Base-by-base conservation (phyloP, 441 rosid species). In the Isatis lusitanica region DNA sequence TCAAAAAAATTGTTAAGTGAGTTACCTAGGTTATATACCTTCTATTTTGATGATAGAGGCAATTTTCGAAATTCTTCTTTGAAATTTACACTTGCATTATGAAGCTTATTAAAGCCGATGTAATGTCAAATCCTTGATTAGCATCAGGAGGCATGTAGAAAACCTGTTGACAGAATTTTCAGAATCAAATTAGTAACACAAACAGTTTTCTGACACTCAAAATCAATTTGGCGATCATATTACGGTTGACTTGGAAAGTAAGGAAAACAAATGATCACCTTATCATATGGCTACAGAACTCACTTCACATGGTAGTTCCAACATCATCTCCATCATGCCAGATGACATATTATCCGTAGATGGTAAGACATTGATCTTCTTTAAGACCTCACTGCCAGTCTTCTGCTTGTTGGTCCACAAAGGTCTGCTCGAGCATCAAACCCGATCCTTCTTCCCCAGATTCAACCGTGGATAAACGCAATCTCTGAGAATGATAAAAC, bases 141-240 rank as follows among this genome's bases (percentile, higher is more conserved):
- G 98, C 99, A 90, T 93, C 97, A 4, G 99, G 97, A 53, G 97
- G 96, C 87, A 80, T 90, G 98, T 64, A 95, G 80, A 77, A 93
- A 95, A 9, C 99, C 98, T 93, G 76, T 62, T 53, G 56, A 63
- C n/a, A 63, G 67, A 18, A 79, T 17, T 35, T 60, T 68, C 15
- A 72, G 62, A 47, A 66, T 75, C 35, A 48, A 46, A 68, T 71
- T 55, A 71, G 78, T 68, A 11, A 6, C 40, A 57, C 2, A 6
- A 51, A 42, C 18, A 66, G 17, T 71, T n/a, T 59, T 44, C 24
- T 43, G 39, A 21, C 8, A 65, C 66, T 3, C 26, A 1, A 38
- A 16, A 16, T 9, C 4, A 0, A 58, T 40, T 46, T 58, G 33
- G 3, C 6, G 4, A 15, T 65, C 39, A 70, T 35, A 46, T 36